phyloP scores from a whole-genome alignment of 345 rosid genomes.

The Microcos paniculata region DNA sequence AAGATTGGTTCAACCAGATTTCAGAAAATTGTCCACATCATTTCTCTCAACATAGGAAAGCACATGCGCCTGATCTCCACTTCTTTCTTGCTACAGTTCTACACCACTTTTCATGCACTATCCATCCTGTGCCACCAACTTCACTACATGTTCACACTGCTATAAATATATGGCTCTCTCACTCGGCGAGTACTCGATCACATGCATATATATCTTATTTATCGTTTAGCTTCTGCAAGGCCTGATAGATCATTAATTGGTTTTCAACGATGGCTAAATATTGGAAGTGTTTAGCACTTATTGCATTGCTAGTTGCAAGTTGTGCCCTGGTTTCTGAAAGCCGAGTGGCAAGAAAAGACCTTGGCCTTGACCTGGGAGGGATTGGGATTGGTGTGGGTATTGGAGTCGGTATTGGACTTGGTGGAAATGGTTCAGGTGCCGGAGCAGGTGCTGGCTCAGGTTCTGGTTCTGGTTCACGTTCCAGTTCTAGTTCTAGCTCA shows the following conservation, averaged over 20 bases:
- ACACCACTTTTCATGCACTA: slow-evolving; percentile 14
- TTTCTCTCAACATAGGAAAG: slow-evolving; percentile 10
- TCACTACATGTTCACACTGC: neutral
- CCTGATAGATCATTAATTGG: neutral
- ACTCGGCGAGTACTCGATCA: neutral
- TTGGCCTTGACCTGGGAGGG: slow-evolving; percentile 79
- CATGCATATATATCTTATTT: neutral
- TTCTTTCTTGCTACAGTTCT: slow-evolving; percentile 7
- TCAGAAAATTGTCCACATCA: neutral
- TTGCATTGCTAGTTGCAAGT: slow-evolving; percentile 32
- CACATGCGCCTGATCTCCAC: slow-evolving; percentile 25
- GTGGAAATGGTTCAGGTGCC: slow-evolving; percentile 62
- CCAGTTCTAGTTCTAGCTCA: slow-evolving; percentile 53
- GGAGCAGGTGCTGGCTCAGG: slow-evolving; percentile 66
- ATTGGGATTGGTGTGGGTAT: slow-evolving; percentile 68
- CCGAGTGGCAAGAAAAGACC: slow-evolving; percentile 70
- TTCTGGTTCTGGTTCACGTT: slow-evolving; percentile 52
- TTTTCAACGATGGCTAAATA: slow-evolving; percentile 23
- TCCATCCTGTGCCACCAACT: neutral
- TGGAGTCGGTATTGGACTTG: slow-evolving; percentile 63
- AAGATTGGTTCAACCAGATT: neutral
- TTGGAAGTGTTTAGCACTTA: slow-evolving; percentile 25
- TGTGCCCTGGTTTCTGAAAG: slow-evolving; percentile 39
- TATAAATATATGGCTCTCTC: slow-evolving; percentile 25
- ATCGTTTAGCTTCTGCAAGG: neutral